These are phyloP conservation scores for Podospora appendiculata DNA, from an alignment of 495 filamentous ascomycete genomes.

Conservation along the genomic window DNA sequence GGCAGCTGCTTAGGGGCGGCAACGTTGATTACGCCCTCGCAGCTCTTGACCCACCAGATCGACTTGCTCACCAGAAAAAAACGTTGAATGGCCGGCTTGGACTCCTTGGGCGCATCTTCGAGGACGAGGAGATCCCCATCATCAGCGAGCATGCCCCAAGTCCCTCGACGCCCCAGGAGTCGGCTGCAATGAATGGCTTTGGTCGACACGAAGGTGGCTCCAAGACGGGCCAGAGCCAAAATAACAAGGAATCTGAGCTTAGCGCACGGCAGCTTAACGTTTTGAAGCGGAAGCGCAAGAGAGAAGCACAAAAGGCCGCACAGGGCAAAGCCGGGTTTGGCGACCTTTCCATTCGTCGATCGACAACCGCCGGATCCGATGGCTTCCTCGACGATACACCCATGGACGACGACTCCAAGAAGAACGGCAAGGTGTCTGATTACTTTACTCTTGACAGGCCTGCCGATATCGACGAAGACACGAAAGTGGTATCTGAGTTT, in stretches of 20 bases:
- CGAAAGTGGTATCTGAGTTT: constrained; percentile 90
- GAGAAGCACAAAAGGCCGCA: constrained; percentile 72
- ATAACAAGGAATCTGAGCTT: constrained; percentile 60
- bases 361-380: constrained; percentile 48
- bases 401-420: constrained; percentile 53
- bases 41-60: constrained; percentile 66
- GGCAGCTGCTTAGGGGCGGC: constrained; percentile 72
- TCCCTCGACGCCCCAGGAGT: constrained; percentile 34
- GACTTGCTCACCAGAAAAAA: constrained; percentile 82
- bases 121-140: constrained; percentile 69
- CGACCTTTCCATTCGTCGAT: constrained; percentile 67
- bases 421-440: constrained; percentile 70
- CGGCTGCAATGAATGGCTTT: constrained; percentile 32
- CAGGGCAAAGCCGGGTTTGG: constrained; percentile 65
- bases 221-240: constrained; percentile 21
- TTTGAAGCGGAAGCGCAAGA: constrained; percentile 83
- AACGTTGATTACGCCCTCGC: constrained; percentile 77
- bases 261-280: constrained; percentile 91
- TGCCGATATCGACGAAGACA: constrained; percentile 69
- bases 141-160: constrained; percentile 27
- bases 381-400: constrained; percentile 46
- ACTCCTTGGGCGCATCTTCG: constrained; percentile 68
- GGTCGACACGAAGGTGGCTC: constrained; percentile 25
- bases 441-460: constrained; percentile 81
- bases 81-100: constrained; percentile 77